Percentiles rank a stretch among this genome's conserved stretches.
These are phyloP conservation scores for Trichoderma koningiopsis DNA, from an alignment of 2,329 filamentous ascomycete genomes.

Conservation along the genomic window DNA sequence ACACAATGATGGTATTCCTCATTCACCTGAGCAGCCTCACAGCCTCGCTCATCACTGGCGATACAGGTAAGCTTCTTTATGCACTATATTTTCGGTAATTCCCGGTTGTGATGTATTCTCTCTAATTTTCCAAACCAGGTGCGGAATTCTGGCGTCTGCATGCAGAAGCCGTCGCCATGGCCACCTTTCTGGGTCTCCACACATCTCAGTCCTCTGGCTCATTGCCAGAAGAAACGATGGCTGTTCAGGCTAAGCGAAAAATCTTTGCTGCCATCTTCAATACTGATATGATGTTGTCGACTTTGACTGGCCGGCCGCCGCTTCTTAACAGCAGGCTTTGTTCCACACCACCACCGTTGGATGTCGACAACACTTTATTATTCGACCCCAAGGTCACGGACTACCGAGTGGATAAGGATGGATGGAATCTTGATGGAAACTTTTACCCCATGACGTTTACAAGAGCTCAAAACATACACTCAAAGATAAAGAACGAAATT, in stretches of 20 bases:
- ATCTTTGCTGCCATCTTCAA: constrained; percentile 22
- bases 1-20: constrained; percentile 22
- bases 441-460: constrained; percentile 13
- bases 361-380: constrained; percentile 16
- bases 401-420: constrained; percentile 13
- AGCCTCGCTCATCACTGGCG: constrained; percentile 11
- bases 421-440: constrained; percentile 23
- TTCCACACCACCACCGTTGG: constrained; percentile 22
- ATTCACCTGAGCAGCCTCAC: not conserved
- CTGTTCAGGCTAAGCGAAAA: constrained; percentile 20
- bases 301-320: constrained; percentile 22
- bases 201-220: not conserved
- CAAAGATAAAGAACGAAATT: constrained; percentile 20
- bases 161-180: constrained; percentile 18
- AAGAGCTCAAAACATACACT: constrained; percentile 9
- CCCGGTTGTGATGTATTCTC: not conserved
- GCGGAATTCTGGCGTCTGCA: constrained; percentile 19
- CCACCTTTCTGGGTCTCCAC: constrained; percentile 27
- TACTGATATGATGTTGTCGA: constrained; percentile 21
- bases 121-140: constrained; percentile 5
- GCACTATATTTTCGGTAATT: not conserved
- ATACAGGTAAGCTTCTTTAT: constrained; percentile 7
- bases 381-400: not conserved
- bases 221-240: constrained; percentile 1
- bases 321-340: constrained; percentile 15